A percentile compares a stretch with the other conserved stretches of the same genome.
phyloP scores from a whole-genome alignment of 352 stramenopile species.

The Phytophthora podocarpi region DNA sequence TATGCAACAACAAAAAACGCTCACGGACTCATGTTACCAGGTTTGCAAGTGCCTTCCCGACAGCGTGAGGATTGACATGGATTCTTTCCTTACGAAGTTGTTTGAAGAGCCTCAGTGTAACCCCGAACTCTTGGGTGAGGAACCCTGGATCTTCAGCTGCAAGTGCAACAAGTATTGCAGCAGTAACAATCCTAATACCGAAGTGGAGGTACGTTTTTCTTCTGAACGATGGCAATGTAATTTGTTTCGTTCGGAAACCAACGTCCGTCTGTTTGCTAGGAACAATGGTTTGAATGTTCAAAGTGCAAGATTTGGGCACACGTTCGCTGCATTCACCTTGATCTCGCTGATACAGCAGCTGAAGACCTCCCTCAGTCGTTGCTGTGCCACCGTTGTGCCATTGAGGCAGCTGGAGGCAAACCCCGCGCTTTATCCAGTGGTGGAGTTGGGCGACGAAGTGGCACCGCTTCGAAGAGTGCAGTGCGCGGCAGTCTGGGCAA shows the following conservation, averaged over 20 bases:
- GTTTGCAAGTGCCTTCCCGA: conserved; percentile 87
- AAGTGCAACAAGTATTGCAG: conserved; percentile 67
- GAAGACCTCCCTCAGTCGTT: conserved; percentile 55
- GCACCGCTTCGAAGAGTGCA: conserved; percentile 26
- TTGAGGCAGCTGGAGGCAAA: conserved; percentile 8
- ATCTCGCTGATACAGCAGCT: conserved; percentile 36
- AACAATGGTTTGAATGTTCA: conserved; percentile 86
- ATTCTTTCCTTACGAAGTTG: conserved; percentile 74
- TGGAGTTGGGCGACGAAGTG: conserved; percentile 36
- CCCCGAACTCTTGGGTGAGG: conserved; percentile 47
- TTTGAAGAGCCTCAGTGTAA: conserved; percentile 46
- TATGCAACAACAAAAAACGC: no score
- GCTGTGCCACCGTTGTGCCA: conserved; percentile 60
- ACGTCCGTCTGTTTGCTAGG: conserved; percentile 32
- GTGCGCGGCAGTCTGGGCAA: conserved; percentile 27
- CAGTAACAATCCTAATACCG: conserved; percentile 50
- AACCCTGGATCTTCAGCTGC: conserved; percentile 82
- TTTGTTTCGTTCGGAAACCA: conserved; percentile 9
- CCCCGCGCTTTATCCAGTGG: conserved; percentile 23
- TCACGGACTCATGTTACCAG: conserved; percentile 35
- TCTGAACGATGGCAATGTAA: neutral
- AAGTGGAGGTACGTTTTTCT: conserved; percentile 53
- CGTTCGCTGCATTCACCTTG: conserved; percentile 66
- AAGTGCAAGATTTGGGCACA: conserved; percentile 81
- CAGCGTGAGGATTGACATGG: conserved; percentile 88